These are phyloP conservation scores for Ceratobasidium sp. DNA, from an alignment of 1,284 basidiomycete species.

Conservation along the genomic window DNA sequence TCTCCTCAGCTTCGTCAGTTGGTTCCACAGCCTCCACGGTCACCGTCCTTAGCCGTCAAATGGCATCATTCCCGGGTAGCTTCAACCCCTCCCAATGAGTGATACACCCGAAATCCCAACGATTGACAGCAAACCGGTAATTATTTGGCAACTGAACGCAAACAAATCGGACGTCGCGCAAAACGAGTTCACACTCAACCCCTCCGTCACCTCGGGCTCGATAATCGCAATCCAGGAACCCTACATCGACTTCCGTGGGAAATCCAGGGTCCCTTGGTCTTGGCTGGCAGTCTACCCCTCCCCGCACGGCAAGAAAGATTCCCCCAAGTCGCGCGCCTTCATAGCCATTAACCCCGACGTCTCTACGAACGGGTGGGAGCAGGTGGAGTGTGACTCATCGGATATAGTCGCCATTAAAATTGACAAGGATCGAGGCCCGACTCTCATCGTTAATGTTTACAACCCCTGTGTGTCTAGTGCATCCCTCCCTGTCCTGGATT, in stretches of 20 bases:
- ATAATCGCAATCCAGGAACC: slow-evolving; percentile 17
- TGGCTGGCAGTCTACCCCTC: slow-evolving; percentile 10
- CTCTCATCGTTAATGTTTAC: slow-evolving; percentile 17
- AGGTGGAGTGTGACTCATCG: background rate
- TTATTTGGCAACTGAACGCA: slow-evolving; percentile 6
- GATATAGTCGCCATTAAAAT: slow-evolving; percentile 1
- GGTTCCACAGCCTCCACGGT: background rate
- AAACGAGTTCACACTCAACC: background rate
- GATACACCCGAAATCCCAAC: background rate
- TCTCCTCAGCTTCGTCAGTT: background rate
- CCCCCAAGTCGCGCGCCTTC: background rate
- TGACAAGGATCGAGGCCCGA: background rate
- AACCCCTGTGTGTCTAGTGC: no score
- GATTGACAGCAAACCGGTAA: no score
- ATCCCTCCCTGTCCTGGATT: background rate
- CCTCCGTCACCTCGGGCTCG: background rate
- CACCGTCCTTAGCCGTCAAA: no score
- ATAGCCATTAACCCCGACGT: background rate
- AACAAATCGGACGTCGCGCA: background rate
- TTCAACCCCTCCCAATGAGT: background rate
- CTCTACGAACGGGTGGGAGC: slow-evolving; percentile 12
- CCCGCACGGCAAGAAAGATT: background rate
- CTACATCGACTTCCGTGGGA: no score
- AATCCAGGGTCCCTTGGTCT: background rate
- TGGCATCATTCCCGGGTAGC: no score